Evolutionary conservation across 441 rosid species (phyloP), one percentile per base, ranked within the genome.

Genomic region (Mallotus repandus): DNA sequence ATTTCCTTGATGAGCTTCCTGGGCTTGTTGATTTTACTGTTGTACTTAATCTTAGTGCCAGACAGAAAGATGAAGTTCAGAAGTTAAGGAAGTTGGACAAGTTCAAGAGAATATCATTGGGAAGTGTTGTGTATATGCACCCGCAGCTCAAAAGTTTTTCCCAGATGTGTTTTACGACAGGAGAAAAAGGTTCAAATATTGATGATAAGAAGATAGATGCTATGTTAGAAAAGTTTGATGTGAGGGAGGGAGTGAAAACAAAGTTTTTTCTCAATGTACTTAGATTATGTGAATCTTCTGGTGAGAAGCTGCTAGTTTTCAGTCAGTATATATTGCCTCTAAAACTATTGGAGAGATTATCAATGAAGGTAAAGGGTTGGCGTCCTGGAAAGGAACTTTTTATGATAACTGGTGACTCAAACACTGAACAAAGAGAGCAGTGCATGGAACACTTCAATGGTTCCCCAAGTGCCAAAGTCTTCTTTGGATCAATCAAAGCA

Each of bases 401-500:
- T 71, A 77, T 77, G 56, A 85, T 91, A 69, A 78, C 92, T 2
- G 96, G 96, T 6, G 94, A 91, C 2, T 82, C 90, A 3, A 87
- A 74, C 70, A 70, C 84, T 14, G 92, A 86, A 6, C 74, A 84
- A 0, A 72, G 94, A 43, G 97, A 89, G 69, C 13, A 43, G 66
- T 74, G 86, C 15, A 87, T 86, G 91, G 92, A 91, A 16, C 77
- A 60, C 21, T 91, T 93, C 79, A 91, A 91, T 80, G 83, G 76
- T 45, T 86, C 92, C 9, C 63, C 80, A 2, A 87, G 84, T 10
- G 88, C 96, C 0, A 88, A 71, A 80, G 90, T 89, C 8, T 86
- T 91, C 35, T 90, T 89, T 11, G 96, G 94, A 55, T 91, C 98
- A 6, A 93, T 93, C 25, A 89, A 77, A 79, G 94, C 97, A 1